Base-by-base conservation (phyloP, 1,284 basidiomycete genomes). In the Cryptococcus sp. region DNA sequence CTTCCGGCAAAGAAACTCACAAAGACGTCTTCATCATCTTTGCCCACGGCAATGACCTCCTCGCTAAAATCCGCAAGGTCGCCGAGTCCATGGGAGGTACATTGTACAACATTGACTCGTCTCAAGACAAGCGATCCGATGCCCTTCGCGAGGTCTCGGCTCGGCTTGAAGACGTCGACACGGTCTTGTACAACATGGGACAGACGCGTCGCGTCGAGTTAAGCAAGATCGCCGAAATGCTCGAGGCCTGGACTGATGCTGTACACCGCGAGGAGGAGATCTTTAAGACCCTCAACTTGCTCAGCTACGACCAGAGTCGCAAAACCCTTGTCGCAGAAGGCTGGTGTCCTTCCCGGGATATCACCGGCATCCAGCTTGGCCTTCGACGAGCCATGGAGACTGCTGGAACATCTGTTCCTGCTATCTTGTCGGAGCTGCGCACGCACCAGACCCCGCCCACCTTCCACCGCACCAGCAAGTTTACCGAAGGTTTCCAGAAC, bases 1-100 rank as follows among this genome's bases (percentile, higher is more conserved):
- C 83, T 46, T 89, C 88, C 2, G 89, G 89, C 45, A 83, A 82
- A 41, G 89, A 93, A 79, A 90, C 89, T 8, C 86, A 88, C 81
- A 99, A 99, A 85, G 94, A 98, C 69, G 96, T 99, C 46, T 99
- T 99, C 82, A 96, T 99, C 82, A 98, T 99, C 78, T 99, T 99
- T 73, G 96, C 95, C 0, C 96, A 99, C 71, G 96, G 96, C 39
- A 87, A 92, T 50, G 88, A 90, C 45, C 84, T 99, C 20, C 86
- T 99, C 31, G 86, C 90, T 69, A 99, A 99, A 84, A 98, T 99
- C 74, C 91, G 95, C 75, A 98, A 95, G 79, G 92, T 99, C 62
- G 90, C 93, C 47, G 96, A 98, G 80, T 94, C 91, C 35, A 97
- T 99, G 91, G 94, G 96, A 48, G 96, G 90, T 2, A 96, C 93